Conservation (phyloP, 108 stramenopile genomes). For the Skeletonema menzelii region DNA sequence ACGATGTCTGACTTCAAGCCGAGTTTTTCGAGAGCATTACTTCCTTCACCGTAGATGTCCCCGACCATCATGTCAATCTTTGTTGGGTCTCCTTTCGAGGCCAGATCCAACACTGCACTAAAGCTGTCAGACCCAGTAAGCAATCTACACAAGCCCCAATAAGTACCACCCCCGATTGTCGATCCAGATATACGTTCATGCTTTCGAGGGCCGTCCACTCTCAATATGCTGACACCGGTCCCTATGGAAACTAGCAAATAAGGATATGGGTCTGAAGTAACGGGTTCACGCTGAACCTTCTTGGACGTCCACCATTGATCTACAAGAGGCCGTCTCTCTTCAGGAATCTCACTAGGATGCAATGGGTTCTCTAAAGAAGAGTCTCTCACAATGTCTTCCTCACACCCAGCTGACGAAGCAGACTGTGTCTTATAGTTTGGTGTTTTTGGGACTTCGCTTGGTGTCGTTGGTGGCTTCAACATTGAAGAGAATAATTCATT, state of each 20-base stretch:
- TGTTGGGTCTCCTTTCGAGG: slow-evolving; percentile 89
- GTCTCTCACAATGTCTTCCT: background rate
- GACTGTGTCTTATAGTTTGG: background rate
- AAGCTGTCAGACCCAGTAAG: slow-evolving; percentile 92
- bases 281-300: slow-evolving; percentile 84
- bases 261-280: slow-evolving; percentile 77
- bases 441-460: background rate
- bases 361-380: background rate
- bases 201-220: slow-evolving; percentile 93
- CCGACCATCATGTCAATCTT: slow-evolving; percentile 95
- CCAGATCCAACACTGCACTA: slow-evolving; percentile 89
- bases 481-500: background rate
- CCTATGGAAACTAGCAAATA: slow-evolving; percentile 97
- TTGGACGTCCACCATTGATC: slow-evolving; percentile 89
- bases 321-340: slow-evolving; percentile 23
- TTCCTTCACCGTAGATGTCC: slow-evolving; percentile 95
- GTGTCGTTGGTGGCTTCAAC: background rate
- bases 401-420: background rate
- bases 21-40: slow-evolving; percentile 88
- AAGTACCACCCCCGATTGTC: slow-evolving; percentile 98
- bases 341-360: background rate
- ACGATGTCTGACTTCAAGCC: slow-evolving; percentile 88
- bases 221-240: slow-evolving; percentile 93
- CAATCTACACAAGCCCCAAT: slow-evolving; percentile 97
- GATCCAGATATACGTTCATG: slow-evolving; percentile 97